Conservation (phyloP, 1,284 basidiomycete species). For the Ustanciosporium gigantosporum region DNA sequence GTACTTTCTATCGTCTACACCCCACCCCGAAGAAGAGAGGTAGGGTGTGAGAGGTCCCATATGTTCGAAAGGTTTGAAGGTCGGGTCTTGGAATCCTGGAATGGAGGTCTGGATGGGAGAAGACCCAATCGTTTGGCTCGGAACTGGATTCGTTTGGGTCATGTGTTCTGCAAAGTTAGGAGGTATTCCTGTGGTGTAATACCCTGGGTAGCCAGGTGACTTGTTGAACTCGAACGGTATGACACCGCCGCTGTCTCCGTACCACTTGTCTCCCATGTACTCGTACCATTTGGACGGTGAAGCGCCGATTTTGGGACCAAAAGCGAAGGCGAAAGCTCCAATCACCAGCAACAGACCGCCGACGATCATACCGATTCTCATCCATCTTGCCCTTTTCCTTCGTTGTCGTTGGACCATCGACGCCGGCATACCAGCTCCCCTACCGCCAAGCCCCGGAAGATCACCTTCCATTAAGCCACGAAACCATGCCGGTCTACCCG, state of each 20-base stretch:
- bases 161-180: conserved; percentile 53
- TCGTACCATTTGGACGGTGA: conserved; percentile 16
- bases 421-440: conserved; percentile 30
- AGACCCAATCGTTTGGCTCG: conserved; percentile 37
- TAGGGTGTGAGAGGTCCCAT: conserved; percentile 60
- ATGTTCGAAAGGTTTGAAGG: conserved; percentile 53
- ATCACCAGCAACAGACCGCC: conserved; percentile 24
- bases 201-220: conserved; percentile 52
- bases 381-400: conserved; percentile 13
- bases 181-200: conserved; percentile 43
- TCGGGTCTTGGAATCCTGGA: conserved; percentile 31
- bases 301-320: conserved; percentile 34
- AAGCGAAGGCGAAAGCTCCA: conserved; percentile 45
- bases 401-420: conserved; percentile 15
- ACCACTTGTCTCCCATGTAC: conserved; percentile 43
- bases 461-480: conserved; percentile 23
- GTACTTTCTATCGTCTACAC: conserved; percentile 48
- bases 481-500: conserved; percentile 50
- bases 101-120: conserved; percentile 51
- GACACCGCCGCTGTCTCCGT: conserved; percentile 17
- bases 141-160: conserved; percentile 24
- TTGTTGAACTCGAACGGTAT: conserved; percentile 46
- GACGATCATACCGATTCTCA: conserved; percentile 14
- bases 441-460: conserved; percentile 15
- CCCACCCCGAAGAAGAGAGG: conserved; percentile 45